Evolutionary conservation across 306 rosid genomes (phyloP).

Genomic region (Cicer pinnatifidum): DNA sequence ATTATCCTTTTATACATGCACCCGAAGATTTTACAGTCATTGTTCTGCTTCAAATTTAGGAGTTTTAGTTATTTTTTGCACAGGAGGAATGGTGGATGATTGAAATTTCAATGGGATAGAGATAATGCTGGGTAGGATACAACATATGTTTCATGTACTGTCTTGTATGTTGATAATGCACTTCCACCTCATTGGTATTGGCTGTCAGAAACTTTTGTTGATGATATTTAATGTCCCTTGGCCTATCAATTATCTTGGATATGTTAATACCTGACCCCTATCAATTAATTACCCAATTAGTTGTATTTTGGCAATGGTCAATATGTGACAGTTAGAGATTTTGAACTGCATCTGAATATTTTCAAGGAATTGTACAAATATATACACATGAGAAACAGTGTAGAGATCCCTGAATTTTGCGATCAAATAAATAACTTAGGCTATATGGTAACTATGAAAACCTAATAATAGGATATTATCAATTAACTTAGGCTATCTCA

Average conservation of each 20-base stretch:
- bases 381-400: conserved; percentile 6
- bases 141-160: neutral
- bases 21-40: neutral
- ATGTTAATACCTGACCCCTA: neutral
- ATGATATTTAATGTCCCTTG: neutral
- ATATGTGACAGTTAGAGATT: conserved; percentile 3
- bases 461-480: neutral
- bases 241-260: neutral
- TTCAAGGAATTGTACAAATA: conserved; percentile 2
- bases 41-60: conserved; percentile 1
- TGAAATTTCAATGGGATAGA: conserved; percentile 3
- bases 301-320: neutral
- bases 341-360: conserved; percentile 6
- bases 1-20: conserved; percentile 22
- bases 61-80: conserved; percentile 8
- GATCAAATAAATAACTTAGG: neutral
- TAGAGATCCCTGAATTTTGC: neutral
- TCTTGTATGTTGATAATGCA: neutral
- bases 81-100: neutral
- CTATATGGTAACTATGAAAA: neutral
- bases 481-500: neutral
- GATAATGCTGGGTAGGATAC: neutral
- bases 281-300: neutral
- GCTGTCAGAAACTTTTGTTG: neutral
- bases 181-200: neutral